Percentiles rank a stretch among this genome's conserved stretches.
These are phyloP conservation scores for Pythium myriotylum DNA, from an alignment of 352 stramenopile genomes.

Conservation along the genomic window DNA sequence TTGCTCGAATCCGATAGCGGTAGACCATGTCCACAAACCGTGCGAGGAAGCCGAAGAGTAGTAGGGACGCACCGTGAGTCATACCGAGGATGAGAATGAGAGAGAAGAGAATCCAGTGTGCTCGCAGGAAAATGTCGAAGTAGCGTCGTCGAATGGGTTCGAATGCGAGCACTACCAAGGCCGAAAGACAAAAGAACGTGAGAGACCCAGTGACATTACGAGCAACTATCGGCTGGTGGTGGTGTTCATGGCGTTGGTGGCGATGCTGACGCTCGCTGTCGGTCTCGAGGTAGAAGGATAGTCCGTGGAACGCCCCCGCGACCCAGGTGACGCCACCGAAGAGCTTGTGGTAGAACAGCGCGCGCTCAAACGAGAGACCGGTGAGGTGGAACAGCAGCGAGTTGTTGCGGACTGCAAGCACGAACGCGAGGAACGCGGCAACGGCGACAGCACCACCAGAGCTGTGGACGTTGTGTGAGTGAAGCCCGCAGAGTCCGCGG, in stretches of 20 bases:
- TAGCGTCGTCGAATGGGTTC: conserved; percentile 46
- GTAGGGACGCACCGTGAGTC: conserved; percentile 43
- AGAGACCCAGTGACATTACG: conserved; percentile 18
- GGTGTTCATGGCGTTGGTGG: too few relatives aligned
- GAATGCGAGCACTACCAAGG: conserved; percentile 41
- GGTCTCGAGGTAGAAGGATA: conserved; percentile 38
- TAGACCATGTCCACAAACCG: conserved; percentile 51
- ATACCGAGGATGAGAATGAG: conserved; percentile 37
- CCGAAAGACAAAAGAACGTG: conserved; percentile 36
- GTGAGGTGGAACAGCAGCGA: conserved; percentile 41
- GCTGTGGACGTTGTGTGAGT: conserved; percentile 1
- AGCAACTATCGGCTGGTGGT: background rate
- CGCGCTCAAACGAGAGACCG: conserved; percentile 53
- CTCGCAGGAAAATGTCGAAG: conserved; percentile 55
- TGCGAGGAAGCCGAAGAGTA: conserved; percentile 34
- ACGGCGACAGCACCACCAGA: conserved; percentile 31
- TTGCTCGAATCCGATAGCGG: conserved; percentile 33
- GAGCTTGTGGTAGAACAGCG: conserved; percentile 58
- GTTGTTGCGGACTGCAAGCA: conserved; percentile 55
- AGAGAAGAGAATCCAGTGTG: conserved; percentile 61
- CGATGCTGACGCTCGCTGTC: too few relatives aligned
- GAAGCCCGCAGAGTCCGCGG: background rate
- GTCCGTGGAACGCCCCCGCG: conserved; percentile 37
- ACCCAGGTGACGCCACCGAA: conserved; percentile 38
- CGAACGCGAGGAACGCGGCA: conserved; percentile 41